A percentile compares a stretch with the other conserved stretches of the same genome.
Conservation (phyloP, 2,329 filamentous ascomycete species). For the Aspergillus alliaceus region DNA sequence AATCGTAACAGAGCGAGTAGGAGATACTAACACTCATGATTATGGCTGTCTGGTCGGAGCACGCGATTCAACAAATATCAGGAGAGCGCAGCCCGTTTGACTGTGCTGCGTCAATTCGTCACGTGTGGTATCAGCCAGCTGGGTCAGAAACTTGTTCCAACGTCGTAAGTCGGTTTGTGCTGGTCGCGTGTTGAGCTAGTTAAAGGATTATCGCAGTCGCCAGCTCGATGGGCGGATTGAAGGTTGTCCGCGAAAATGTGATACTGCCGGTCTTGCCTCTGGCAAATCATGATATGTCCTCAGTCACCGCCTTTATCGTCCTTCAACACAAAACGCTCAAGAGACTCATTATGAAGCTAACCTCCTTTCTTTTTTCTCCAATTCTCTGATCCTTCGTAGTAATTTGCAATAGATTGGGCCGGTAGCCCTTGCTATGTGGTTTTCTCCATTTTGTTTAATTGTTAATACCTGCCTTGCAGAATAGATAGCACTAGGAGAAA, state of each 20-base stretch:
- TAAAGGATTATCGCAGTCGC: conserved; percentile 9
- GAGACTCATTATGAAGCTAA: background rate
- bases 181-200: conserved; percentile 8
- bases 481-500: background rate
- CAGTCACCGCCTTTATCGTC: conserved; percentile 28
- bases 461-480: background rate
- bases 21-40: conserved; percentile 35
- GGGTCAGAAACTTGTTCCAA: background rate
- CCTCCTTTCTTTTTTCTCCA: background rate
- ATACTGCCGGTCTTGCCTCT: conserved; percentile 22
- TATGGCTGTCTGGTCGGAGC: conserved; percentile 10
- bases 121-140: background rate
- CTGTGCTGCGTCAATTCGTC: background rate
- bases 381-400: background rate
- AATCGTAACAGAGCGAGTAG: background rate
- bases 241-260: conserved; percentile 35
- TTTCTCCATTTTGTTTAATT: background rate
- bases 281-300: conserved; percentile 24
- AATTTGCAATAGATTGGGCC: background rate
- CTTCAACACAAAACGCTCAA: background rate
- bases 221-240: conserved; percentile 9
- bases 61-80: conserved; percentile 1
- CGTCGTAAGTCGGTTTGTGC: background rate
- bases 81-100: background rate
- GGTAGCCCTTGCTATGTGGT: background rate